Conservation (phyloP, 73 alveolate species). For the Paraurostyla sp. region DNA sequence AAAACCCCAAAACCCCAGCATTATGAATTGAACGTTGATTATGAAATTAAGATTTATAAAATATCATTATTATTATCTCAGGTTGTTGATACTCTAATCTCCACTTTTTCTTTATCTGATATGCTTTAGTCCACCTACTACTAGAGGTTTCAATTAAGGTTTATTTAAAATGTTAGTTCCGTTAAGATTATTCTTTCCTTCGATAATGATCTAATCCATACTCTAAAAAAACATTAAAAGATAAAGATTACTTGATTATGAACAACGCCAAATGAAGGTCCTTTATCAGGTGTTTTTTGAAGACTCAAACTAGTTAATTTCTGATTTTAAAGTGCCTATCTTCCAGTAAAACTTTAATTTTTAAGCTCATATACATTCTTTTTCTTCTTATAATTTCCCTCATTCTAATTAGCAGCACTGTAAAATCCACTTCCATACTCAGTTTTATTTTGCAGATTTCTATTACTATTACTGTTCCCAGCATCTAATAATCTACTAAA, state of each 20-base stretch:
- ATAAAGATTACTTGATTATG: no score
- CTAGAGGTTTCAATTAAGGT: not conserved
- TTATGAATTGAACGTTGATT: not conserved
- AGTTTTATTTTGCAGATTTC: no score
- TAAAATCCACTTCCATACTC: no score
- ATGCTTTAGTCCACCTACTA: not conserved
- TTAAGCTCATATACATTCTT: no score
- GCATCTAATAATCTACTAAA: no score
- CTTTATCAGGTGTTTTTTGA: constrained; percentile 20
- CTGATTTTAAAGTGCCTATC: constrained; percentile 1
- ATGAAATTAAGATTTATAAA: no score
- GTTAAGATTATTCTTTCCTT: constrained; percentile 16
- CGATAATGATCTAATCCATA: constrained; percentile 37
- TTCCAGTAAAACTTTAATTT: not conserved
- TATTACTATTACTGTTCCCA: no score
- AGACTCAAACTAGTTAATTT: not conserved
- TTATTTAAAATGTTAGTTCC: not conserved
- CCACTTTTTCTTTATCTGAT: not conserved
- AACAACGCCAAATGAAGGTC: no score
- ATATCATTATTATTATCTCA: no score
- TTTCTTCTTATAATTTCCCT: not conserved
- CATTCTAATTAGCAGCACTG: not conserved
- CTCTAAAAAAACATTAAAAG: no score
- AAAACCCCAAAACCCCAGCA: no score
- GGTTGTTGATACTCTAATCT: no score